A percentile compares a stretch with the other conserved stretches of the same genome.
These are phyloP conservation scores for Rhizopogon rudus DNA, from an alignment of 768 basidiomycete species.

Conservation along the genomic window DNA sequence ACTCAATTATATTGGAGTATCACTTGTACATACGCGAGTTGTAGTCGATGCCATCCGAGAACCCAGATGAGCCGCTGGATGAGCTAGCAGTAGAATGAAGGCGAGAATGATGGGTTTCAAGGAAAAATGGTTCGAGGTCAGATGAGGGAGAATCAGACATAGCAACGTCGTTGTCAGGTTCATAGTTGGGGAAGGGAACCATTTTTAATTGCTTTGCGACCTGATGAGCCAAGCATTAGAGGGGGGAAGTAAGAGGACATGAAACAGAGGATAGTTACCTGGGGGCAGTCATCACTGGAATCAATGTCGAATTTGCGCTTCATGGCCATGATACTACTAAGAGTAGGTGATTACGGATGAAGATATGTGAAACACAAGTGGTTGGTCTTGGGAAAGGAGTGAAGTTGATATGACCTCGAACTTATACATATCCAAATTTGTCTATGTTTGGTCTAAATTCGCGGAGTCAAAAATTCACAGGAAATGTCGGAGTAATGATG, in stretches of 20 bases:
- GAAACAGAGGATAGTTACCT: conserved; percentile 28
- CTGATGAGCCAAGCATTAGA: conserved; percentile 27
- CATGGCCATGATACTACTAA: conserved; percentile 46
- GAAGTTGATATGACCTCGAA: conserved; percentile 16
- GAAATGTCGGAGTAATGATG: conserved; percentile 13
- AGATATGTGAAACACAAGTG: conserved; percentile 4
- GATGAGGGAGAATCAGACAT: conserved; percentile 57
- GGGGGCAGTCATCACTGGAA: conserved; percentile 45
- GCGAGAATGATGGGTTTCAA: conserved; percentile 52
- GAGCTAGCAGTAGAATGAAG: conserved; percentile 63
- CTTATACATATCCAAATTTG: conserved; percentile 27
- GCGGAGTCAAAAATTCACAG: conserved; percentile 14
- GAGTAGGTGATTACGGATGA: conserved; percentile 6
- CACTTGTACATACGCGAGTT: conserved; percentile 41
- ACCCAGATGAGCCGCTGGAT: conserved; percentile 40
- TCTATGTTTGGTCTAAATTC: conserved; percentile 17
- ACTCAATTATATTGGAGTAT: background rate
- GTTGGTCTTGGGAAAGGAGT: conserved; percentile 22
- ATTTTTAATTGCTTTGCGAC: conserved; percentile 68
- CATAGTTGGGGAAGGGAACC: conserved; percentile 67
- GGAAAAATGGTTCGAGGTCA: conserved; percentile 56
- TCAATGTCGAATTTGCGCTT: conserved; percentile 74
- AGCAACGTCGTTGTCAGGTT: conserved; percentile 57
- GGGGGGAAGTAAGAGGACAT: conserved; percentile 17
- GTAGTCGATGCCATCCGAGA: conserved; percentile 41